Base-by-base conservation (phyloP, 1,284 basidiomycete genomes). In the Ceratobasidium sp. region DNA sequence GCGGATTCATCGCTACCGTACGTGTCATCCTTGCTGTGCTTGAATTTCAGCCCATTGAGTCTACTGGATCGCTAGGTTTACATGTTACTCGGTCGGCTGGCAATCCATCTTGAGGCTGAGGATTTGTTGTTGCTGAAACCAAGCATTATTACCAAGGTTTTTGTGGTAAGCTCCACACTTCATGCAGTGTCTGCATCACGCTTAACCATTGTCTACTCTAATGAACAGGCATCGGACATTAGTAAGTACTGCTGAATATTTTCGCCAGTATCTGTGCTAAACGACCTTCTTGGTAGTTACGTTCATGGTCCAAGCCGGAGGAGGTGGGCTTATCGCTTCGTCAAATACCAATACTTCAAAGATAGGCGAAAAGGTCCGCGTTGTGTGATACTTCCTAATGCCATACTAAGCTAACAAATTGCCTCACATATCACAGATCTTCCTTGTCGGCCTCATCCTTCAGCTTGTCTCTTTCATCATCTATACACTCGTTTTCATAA, bases 1-100 rank as follows among this genome's bases (percentile, higher is more conserved):
- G 63, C 23, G 63, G 63, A 1, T 66, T 66, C 28, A 66, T 66
- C 43, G 63, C 63, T 2, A 66, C 63, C 16, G 63, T 66, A 14
- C 5, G 59, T n/a, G 21, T 18, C 21, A 2, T 21, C 16, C 11
- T 30, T 46, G 14, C 18, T 44, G 28, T 18, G 16, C 0, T 9
- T 2, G 11, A n/a, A n/a, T n/a, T n/a, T n/a, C n/a, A n/a, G n/a
- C n/a, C n/a, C 35, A 18, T n/a, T 9, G 16, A 26, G 32, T 21
- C 28, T n/a, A 54, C 11, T 6, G 35, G 23, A 3, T 16, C 0
- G 11, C 11, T 44, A 66, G 63, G 63, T 66, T 5, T 66, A 66
- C 35, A 23, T 66, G 30, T 30, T 66, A 16, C 50, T 66, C 16
- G 47, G 49, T 14, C 63, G 63, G 26, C 16, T 66, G 35, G 47